Base-by-base conservation (phyloP, 2,329 filamentous ascomycete genomes). In the Pyricularia grisea region DNA sequence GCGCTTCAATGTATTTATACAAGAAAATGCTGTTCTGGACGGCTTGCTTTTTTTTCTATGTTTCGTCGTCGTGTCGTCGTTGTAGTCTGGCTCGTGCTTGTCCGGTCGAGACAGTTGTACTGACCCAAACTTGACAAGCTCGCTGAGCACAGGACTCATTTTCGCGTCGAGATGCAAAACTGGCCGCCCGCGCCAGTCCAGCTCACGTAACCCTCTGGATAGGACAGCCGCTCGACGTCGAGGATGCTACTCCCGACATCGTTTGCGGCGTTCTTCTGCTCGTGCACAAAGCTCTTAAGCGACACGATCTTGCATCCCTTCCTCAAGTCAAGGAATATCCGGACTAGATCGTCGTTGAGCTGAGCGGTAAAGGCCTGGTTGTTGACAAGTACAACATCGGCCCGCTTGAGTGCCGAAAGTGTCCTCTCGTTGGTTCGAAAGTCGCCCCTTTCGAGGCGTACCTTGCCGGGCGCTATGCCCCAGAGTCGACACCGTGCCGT, bases 351-450 rank as follows among this genome's bases (percentile, higher is more conserved):
- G 75, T 92, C 90, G 79, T 98, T 99, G 69, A 97, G 86, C 73
- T 90, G 85, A 17, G 94, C 90, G 6, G 90, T 94, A 79, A 99
- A 99, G 2, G 93, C 95, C 79, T 98, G 94, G 80, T 99, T 99
- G 82, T 99, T 99, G 74, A 98, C 94, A 30, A 99, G 86, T 23
- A 99, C 88, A n/a, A 98, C 94, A 77, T 99, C 95, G 1, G 95
- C 94, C 68, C 90, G 88, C 77, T 91, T 90, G 67, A 99, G 84
- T 9, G 90, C 89, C 28, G 88, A 85, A 70, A 89, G 84, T 66
- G 97, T 92, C 70, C 84, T 83, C 20, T 85, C 78, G 73, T 91
- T 91, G 72, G 89, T 87, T 11, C 93, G 87, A 75, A 99, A 97
- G 76, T 97, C 92, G 70, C 93, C 95, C 63, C 89, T 84, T 71